Evolutionary conservation across 192 early-diverging fungal genomes (phyloP).

Genomic region (Allomyces macrogynus): DNA sequence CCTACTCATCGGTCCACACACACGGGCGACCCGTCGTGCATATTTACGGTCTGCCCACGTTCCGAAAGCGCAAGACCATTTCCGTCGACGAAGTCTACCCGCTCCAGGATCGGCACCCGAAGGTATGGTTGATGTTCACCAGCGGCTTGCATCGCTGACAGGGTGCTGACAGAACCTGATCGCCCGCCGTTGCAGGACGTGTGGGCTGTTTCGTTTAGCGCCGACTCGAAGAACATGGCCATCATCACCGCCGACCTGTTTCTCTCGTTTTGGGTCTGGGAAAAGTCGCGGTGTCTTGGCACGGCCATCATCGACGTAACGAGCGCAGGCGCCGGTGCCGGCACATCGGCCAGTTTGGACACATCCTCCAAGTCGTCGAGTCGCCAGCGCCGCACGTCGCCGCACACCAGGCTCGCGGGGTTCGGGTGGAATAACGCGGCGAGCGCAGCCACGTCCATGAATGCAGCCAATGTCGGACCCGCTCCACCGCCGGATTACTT

Average conservation of each 20-base stretch:
- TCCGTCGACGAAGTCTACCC: not conserved
- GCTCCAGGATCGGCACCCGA: not conserved
- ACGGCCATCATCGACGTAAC: conserved; percentile 3
- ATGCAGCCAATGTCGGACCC: not conserved
- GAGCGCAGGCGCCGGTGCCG: not conserved
- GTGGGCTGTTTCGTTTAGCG: conserved; percentile 19
- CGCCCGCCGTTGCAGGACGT: conserved; percentile 31
- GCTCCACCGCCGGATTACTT: not conserved
- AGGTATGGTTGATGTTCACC: not conserved
- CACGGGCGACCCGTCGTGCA: conserved; percentile 12
- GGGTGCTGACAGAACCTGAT: not conserved
- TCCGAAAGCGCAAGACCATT: conserved; percentile 16
- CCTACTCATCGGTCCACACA: too few relatives aligned
- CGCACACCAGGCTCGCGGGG: conserved; percentile 1
- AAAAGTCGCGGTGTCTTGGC: conserved; percentile 24
- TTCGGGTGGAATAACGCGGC: not conserved
- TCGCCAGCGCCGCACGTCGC: not conserved
- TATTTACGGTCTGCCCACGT: conserved; percentile 21
- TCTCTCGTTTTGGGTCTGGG: conserved; percentile 30
- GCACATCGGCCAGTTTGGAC: not conserved
- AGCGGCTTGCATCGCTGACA: not conserved
- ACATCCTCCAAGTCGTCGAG: too few relatives aligned
- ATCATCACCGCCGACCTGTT: conserved; percentile 25
- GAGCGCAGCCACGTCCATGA: too few relatives aligned
- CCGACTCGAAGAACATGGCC: conserved; percentile 25